A percentile compares a stretch with the other conserved stretches of the same genome.
Evolutionary conservation across 441 rosid genomes (phyloP).

Genomic region (Raphanus hybrid): DNA sequence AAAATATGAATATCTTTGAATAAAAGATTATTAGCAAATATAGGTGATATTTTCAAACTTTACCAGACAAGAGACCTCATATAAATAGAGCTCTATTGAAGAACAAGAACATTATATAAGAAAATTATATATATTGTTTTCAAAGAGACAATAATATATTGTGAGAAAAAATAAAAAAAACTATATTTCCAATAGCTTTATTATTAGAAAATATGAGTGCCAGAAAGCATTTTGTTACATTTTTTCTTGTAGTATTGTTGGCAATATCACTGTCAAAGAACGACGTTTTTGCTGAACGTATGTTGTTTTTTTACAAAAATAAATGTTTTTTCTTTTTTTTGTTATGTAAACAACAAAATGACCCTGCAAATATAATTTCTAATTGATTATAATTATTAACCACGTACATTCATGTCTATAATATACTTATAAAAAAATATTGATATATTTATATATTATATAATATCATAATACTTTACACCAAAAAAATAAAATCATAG

Average conservation of each 20-base stretch:
- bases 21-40: background rate
- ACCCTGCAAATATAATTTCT: background rate
- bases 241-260: background rate
- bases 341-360: background rate
- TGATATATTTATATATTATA: too few relatives aligned
- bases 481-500: too few relatives aligned
- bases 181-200: background rate
- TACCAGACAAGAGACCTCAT: background rate
- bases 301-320: background rate
- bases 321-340: background rate
- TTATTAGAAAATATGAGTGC: background rate
- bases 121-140: background rate
- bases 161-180: background rate
- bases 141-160: background rate
- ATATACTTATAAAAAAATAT: background rate
- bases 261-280: background rate
- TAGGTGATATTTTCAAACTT: background rate
- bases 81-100: background rate
- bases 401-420: background rate
- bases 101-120: background rate
- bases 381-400: background rate
- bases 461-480: background rate
- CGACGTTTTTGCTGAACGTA: background rate
- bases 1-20: background rate
- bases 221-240: background rate